These are phyloP conservation scores for Cryphonectria parasitica DNA, from an alignment of 2,329 filamentous ascomycete species.

Conservation along the genomic window DNA sequence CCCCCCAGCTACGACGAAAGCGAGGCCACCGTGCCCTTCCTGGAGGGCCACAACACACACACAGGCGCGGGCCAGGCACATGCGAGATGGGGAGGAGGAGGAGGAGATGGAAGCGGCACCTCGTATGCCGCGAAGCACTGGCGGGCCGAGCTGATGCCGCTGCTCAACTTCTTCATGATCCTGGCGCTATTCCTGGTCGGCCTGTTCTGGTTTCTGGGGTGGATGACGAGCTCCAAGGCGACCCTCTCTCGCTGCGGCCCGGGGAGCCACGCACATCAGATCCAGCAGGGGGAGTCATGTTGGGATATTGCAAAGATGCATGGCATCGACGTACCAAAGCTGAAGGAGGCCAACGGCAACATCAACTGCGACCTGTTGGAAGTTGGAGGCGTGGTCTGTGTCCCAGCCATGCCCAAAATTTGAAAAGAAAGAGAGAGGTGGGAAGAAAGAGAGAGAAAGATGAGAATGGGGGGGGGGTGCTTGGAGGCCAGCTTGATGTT, in stretches of 20 bases:
- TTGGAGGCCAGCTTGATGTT: not conserved
- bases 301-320: constrained; percentile 53
- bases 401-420: constrained; percentile 26
- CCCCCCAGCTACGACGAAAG: constrained; percentile 28
- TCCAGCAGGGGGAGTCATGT: constrained; percentile 55
- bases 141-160: constrained; percentile 56
- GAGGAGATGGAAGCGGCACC: constrained; percentile 10
- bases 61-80: not conserved
- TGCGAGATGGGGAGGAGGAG: constrained; percentile 19
- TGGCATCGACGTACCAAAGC: constrained; percentile 48
- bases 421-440: not conserved
- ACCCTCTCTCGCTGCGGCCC: constrained; percentile 32
- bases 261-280: constrained; percentile 42
- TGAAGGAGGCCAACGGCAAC: constrained; percentile 49
- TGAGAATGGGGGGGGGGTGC: not conserved
- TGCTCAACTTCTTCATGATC: constrained; percentile 62
- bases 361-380: constrained; percentile 52
- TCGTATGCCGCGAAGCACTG: constrained; percentile 44
- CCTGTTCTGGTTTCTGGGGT: constrained; percentile 52
- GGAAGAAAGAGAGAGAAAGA: no score
- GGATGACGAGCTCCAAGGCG: constrained; percentile 31
- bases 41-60: not conserved
- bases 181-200: constrained; percentile 54
- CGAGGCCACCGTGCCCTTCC: constrained; percentile 29
- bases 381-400: constrained; percentile 38